Evolutionary conservation across 176 grass and related monocot genomes (phyloP), one percentile per base, ranked within the genome.

Genomic region (Pontederia paniculata): DNA sequence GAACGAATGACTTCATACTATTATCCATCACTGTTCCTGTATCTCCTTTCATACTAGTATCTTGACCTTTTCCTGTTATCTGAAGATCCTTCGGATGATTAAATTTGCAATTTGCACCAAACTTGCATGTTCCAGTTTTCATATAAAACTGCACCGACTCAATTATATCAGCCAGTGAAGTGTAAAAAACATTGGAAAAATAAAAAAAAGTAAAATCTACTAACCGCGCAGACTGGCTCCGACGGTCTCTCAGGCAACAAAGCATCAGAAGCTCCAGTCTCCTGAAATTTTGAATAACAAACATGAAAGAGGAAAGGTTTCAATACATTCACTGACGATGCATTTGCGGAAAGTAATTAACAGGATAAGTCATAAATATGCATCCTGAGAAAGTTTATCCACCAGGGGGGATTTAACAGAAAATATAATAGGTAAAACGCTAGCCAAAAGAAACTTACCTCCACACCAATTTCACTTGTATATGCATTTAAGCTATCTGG

Each of bases 91-190:
- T 91, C 12, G 83, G 80, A 70, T 98, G 87, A 74, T 84, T 52
- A 72, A 93, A 93, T 62, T 82, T 98, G 60, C 87, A 91, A 9
- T 18, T 82, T 55, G 67, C 50, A 8, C 83, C 80, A 82, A 88
- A 98, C 73, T 75, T 91, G 83, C 80, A 98, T 65, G 67, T 88
- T 19, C 78, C 80, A 74, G 88, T 88, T 75, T 80, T 98, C 58
- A 47, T 62, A 55, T 88, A 91, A 66, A 73, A 82, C 94, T 98
- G 66, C 37, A 58, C 9, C 55, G 45, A 23, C 12, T 22, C 48
- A 58, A 71, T 58, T 71, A 56, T 47, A 18, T 51, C 22, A 62
- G 55, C 50, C 22, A 13, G 57, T 8, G 10, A 42, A 76, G 70
- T 12, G 31, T 54, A 22, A 43, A 42, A 55, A 63, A 23, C 44